phyloP scores from a whole-genome alignment of 805 yeast species.

The Candida schatavii region DNA sequence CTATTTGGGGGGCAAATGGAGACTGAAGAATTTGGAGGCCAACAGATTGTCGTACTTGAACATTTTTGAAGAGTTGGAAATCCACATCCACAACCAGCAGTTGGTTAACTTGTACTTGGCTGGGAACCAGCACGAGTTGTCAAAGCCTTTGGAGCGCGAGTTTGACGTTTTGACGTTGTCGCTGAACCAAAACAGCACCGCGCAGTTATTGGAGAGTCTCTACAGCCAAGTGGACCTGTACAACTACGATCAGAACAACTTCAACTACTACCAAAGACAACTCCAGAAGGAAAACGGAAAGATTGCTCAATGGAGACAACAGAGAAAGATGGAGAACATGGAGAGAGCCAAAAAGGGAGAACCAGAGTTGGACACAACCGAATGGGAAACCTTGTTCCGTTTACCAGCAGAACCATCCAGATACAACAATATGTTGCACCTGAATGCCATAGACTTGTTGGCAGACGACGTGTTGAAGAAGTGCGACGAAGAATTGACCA shows the following conservation, averaged over 20 bases:
- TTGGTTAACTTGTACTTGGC: constrained; percentile 57
- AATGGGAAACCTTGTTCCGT: constrained; percentile 64
- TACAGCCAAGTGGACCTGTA: constrained; percentile 70
- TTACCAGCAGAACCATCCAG: constrained; percentile 75
- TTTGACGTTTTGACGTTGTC: constrained; percentile 40
- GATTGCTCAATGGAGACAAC: constrained; percentile 72
- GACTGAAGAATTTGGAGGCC: constrained; percentile 58
- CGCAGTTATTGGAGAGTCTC: constrained; percentile 57
- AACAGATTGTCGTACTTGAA: constrained; percentile 61
- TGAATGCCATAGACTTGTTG: constrained; percentile 66
- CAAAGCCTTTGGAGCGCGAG: constrained; percentile 18
- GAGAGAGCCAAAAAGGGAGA: constrained; percentile 58
- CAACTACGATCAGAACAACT: constrained; percentile 75
- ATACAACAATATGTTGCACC: constrained; percentile 64
- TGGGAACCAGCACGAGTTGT: constrained; percentile 14
- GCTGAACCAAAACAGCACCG: constrained; percentile 42
- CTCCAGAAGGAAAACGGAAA: constrained; percentile 66
- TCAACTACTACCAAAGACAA: constrained; percentile 79
- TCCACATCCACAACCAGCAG: constrained; percentile 64
- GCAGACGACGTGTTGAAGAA: constrained; percentile 70
- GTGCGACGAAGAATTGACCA: constrained; percentile 64
- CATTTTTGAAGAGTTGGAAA: constrained; percentile 69
- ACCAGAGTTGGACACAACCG: constrained; percentile 52
- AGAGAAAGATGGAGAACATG: constrained; percentile 62
- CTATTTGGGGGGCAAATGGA: constrained; percentile 58